Evolutionary conservation across 2,329 filamentous ascomycete species (phyloP), one percentile per base, ranked within the genome.

Genomic region (Ilyonectria destructans): DNA sequence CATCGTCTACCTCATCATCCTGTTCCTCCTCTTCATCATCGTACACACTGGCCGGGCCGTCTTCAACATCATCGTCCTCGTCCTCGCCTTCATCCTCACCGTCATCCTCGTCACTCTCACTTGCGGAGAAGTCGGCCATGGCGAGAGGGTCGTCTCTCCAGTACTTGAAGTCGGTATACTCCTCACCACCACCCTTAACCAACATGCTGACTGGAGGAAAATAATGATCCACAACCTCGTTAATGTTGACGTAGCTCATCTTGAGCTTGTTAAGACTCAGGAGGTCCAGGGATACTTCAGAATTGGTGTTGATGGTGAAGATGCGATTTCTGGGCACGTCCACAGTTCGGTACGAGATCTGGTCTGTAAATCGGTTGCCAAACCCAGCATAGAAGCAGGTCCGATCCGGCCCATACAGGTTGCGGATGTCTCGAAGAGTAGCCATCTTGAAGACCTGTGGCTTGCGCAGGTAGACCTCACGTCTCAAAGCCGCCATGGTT

Each of bases 401-500:
- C 48, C 89, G 86, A 29, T 92, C 90, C 0, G 89, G 86, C 3
- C 90, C 91, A 77, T 98, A 99, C 0, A 99, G 87, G 66, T 92
- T 93, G 78, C 95, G 91, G 74, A 99, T 98, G 80, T 99, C 96
- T 46, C 96, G 91, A 21, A 99, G 84, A 70, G 96, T 99, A 2
- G 96, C 95, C 97, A 99, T 99, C 83, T 99, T 99, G 89, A 99
- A 99, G 8, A 99, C 94, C 78, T 99, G 95, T 0, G 96, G 97
- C 80, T 99, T 98, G 60, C 96, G 90, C 29, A 99, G 87, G 79
- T 99, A 99, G 6, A 99, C 90, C 80, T 99, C 96, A 55, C 96
- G 91, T 65, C 96, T 89, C 33, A 99, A 83, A 1, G 96, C 97
- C 8, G 97, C 95, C 83, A 98, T 97, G 1, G 95, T 98, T 62